Base-by-base conservation (phyloP, 805 yeast species). In the Pichia kluyveri region DNA sequence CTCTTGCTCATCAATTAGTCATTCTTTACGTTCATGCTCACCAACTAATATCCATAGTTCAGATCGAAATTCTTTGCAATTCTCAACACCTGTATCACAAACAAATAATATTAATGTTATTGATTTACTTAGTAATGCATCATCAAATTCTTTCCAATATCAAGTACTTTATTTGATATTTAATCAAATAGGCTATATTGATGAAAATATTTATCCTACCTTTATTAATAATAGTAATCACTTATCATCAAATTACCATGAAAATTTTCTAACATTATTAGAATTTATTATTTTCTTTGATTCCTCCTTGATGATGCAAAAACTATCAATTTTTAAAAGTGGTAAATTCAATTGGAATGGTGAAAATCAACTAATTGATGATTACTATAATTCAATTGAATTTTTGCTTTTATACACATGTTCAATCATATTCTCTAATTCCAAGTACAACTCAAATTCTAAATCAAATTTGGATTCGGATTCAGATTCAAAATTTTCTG, bases 401-500 rank as follows among this genome's bases (percentile, higher is more conserved):
- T 53, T 77, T 11, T 71, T 69, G 56, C 72, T 78, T 76, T 69
- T 76, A 3, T 66, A 76, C 62, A 77, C 80, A 6, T 72, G 76
- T 40, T 82, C 82, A 5, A 63, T 75, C 39, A 58, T 66, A 1
- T 60, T 64, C 42, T 73, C 72, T 47, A 69, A 69, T 51, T 8
- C 69, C 7, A 23, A 23, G 7, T 23, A 23, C 6, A 23, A 23
- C 5, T 6, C 5, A 23, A 23, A 23, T 23, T 23, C 26, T 6
- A 23, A 23, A 23, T 23, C 26, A 23, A 4, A 19, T 19, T 19
- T 4, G 4, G 23, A 19, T 19, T 19, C 23, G 4, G 26, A 23
- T 23, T 23, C 26, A 23, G 26, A 23, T 23, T 23, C 26, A 66
- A 19, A 69, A 64, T 76, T 2, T 67, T 65, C 49, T 15, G 15